Base-by-base conservation (phyloP, 306 rosid species). In the Cicer cuneatum region DNA sequence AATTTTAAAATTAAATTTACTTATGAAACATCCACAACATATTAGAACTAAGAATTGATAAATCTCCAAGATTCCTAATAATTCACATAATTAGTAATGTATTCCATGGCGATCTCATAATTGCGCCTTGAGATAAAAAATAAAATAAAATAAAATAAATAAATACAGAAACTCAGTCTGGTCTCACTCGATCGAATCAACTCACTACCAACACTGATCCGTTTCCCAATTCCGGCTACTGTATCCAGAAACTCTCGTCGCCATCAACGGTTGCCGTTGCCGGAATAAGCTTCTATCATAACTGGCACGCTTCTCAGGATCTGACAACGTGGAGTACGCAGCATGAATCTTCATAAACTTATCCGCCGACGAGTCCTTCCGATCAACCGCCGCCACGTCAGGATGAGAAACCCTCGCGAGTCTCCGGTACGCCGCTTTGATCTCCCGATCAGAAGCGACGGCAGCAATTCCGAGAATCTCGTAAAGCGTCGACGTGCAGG, bases 201-300 rank as follows among this genome's bases (percentile, higher is more conserved):
- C 85, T 82, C 73, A 33, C 81, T 86, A 93, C 98, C 97, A 93
- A 79, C 98, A 93, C 90, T 93, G 98, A 21, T 93, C 98, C 5
- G 98, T 87, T 86, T 93, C 98, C 98, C 98, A 93, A 6, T 74
- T 90, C 76, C 92, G 87, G 67, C 90, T 10, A 18, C 76, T 8
- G 63, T 85, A 86, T 12, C 93, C 78, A 41, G 92, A 72, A 16
- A 58, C 85, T 9, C 78, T 56, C 1, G 85, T 65, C n/a, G 49
- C 60, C 78, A 15, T 47, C 66, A 85, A 38, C 42, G 90, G 94
- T 45, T 76, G 81, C 39, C 3, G 80, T 13, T 75, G 82, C 16
- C 60, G 83, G 43, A 85, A 45, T 43, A 66, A 40, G 64, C 71
- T 83, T 71, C 83, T 74, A 42, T 92, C 95, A 74, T 92, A 92